Evolutionary conservation across 805 yeast genomes (phyloP), one percentile per base, ranked within the genome.

Genomic region (Wickerhamiella occidentalis): DNA sequence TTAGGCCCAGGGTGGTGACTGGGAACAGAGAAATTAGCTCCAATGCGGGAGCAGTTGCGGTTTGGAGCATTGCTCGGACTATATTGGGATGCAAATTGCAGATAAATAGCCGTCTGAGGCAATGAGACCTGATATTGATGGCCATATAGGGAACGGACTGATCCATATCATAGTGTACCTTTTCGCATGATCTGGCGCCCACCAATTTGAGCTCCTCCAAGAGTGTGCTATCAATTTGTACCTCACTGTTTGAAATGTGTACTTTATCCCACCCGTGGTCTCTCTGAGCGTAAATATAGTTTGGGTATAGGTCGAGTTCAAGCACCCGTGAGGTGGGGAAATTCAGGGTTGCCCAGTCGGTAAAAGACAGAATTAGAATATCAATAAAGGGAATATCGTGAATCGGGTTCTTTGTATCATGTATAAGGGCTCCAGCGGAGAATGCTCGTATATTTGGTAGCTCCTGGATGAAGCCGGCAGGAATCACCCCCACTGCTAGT

Each of bases 201-300:
- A 37, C 37, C 21, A 45, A 37, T 19, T 37, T 45, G 37, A 45
- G 43, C 29, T 45, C 48, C n/a, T 37, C 38, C 8, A 45, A 18
- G 9, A 25, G 18, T 15, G 23, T 7, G 22, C 30, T 19, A 25
- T 25, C n/a, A n/a, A 38, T 12, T 19, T 9, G 11, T 21, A 38
- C 6, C 17, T 38, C 22, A n/a, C 4, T 19, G 9, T 11, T 5
- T n/a, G 42, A 12, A 6, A 22, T 7, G 5, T 12, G 41, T 8
- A 19, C 26, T n/a, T 19, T 18, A n/a, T 37, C 41, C 26, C 41
- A 25, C 21, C 11, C 19, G 9, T 33, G 38, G 19, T 33, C 38
- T 17, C 19, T 12, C 19, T 33, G 38, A 19, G 15, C 19, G 11
- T 19, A 33, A 13, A 45, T 26, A 37, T 45, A 37, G n/a, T 45